Evolutionary conservation across 2,329 filamentous ascomycete species (phyloP).

Genomic region (Exophiala alcalophila): DNA sequence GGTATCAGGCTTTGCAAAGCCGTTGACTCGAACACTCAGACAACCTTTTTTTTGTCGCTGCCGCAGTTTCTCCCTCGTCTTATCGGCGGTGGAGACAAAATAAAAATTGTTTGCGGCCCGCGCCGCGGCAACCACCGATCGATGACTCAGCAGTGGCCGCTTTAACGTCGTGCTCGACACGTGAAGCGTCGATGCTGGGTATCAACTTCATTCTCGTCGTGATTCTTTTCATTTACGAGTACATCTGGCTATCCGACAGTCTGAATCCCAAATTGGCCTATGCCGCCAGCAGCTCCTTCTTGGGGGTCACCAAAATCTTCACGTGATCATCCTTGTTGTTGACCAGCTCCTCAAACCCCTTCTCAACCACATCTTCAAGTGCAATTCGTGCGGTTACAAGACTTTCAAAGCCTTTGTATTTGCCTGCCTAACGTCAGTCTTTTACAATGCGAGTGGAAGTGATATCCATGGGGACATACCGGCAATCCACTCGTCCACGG

Average conservation of each 20-base stretch:
- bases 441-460: too few relatives aligned
- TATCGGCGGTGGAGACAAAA: not conserved
- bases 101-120: not conserved
- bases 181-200: too few relatives aligned
- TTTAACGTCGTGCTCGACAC: not conserved
- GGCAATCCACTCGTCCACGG: slow-evolving; percentile 31
- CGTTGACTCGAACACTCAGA: not conserved
- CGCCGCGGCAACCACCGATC: not conserved
- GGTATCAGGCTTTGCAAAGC: too few relatives aligned
- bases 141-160: too few relatives aligned
- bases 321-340: slow-evolving; percentile 37
- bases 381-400: slow-evolving; percentile 37
- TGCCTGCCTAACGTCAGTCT: slow-evolving; percentile 28
- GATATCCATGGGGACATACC: not conserved
- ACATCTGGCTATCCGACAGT: too few relatives aligned
- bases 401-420: slow-evolving; percentile 34
- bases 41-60: too few relatives aligned
- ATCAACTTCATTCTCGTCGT: too few relatives aligned
- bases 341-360: slow-evolving; percentile 36
- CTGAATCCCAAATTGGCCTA: too few relatives aligned
- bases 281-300: slow-evolving; percentile 11
- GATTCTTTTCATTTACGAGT: too few relatives aligned
- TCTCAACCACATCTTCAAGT: slow-evolving; percentile 34
- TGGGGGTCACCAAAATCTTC: slow-evolving; percentile 36
- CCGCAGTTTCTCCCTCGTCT: too few relatives aligned